These are phyloP conservation scores for Penicillium silybi DNA, from an alignment of 495 filamentous ascomycete genomes.

Conservation along the genomic window DNA sequence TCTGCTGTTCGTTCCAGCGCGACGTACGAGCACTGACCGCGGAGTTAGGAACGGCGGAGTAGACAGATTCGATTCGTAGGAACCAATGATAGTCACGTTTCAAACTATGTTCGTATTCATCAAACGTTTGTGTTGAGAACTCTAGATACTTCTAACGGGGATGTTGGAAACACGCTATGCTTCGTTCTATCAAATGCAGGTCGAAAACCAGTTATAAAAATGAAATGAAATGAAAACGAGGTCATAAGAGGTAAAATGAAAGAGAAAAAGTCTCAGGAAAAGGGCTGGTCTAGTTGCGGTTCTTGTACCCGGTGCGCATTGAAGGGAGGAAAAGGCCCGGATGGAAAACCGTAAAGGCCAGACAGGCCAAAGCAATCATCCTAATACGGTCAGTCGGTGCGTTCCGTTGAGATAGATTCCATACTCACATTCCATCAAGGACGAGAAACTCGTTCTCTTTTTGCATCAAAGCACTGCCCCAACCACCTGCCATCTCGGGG, in stretches of 20 bases:
- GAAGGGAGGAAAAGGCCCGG: slow-evolving; percentile 47
- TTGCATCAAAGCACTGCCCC: slow-evolving; percentile 64
- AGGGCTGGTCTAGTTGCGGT: slow-evolving; percentile 6
- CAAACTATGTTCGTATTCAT: not conserved
- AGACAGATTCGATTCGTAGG: not conserved
- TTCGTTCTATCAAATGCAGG: slow-evolving; percentile 1
- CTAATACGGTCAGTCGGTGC: slow-evolving; percentile 11
- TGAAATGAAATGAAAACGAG: not conserved
- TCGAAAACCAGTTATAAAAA: not conserved
- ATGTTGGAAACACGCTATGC: not conserved
- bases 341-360: slow-evolving; percentile 46
- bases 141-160: not conserved
- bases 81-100: not conserved
- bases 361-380: slow-evolving; percentile 47
- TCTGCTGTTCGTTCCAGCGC: not conserved
- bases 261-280: not conserved
- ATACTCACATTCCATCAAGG: slow-evolving; percentile 54
- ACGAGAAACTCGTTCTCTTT: slow-evolving; percentile 60
- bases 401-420: not conserved
- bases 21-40: not conserved
- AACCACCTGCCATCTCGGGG: slow-evolving; percentile 64
- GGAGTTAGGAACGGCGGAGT: not conserved
- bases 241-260: not conserved
- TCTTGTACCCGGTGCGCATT: slow-evolving; percentile 34
- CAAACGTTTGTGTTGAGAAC: not conserved